These are phyloP conservation scores for Plasmodium malariae DNA, from an alignment of 169 alveolate genomes.

Conservation along the genomic window DNA sequence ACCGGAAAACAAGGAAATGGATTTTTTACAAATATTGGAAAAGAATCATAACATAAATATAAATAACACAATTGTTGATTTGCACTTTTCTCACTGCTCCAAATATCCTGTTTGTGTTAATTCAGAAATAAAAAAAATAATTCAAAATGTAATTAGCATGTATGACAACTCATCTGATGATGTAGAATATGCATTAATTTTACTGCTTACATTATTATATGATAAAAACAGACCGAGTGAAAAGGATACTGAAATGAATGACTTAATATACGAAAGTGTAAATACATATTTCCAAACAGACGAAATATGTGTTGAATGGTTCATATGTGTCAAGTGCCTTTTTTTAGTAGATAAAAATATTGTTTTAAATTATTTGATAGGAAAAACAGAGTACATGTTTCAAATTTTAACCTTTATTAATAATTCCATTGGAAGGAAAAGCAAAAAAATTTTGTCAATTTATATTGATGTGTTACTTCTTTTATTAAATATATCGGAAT, in stretches of 20 bases:
- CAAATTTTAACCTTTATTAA: constrained; percentile 37
- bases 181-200: constrained; percentile 49
- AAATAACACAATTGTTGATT: background rate
- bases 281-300: constrained; percentile 38
- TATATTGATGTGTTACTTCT: constrained; percentile 56
- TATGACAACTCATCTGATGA: constrained; percentile 37
- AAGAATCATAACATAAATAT: background rate
- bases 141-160: constrained; percentile 43
- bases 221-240: constrained; percentile 68
- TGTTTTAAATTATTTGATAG: constrained; percentile 55
- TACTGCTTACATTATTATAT: constrained; percentile 17
- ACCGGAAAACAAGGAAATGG: too few species aligned
- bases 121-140: constrained; percentile 39
- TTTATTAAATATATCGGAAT: constrained; percentile 45
- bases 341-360: constrained; percentile 65
- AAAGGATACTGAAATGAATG: constrained; percentile 65
- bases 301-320: constrained; percentile 55
- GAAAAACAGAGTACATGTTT: constrained; percentile 43
- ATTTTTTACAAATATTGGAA: too few species aligned
- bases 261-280: constrained; percentile 40
- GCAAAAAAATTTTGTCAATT: constrained; percentile 8
- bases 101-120: constrained; percentile 53
- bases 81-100: constrained; percentile 31
- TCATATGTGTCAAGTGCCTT: constrained; percentile 51
- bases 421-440: constrained; percentile 48